Evolutionary conservation across 1,139 yeast species (phyloP).

Genomic region (Geotrichum citri-aurantii): DNA sequence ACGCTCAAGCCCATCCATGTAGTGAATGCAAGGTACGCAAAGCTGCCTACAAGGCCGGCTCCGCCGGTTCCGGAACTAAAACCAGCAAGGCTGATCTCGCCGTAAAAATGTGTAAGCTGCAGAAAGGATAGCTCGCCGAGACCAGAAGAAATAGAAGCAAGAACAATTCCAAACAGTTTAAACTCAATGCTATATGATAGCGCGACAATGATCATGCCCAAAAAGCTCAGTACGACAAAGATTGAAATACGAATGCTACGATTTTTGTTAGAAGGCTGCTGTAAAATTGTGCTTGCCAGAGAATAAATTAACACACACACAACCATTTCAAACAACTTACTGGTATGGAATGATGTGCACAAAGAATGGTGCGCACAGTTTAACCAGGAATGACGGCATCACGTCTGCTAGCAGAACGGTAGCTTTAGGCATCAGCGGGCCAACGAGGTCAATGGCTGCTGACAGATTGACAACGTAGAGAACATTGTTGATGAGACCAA

Average conservation of each 20-base stretch:
- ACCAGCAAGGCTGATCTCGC: slow-evolving; percentile 61
- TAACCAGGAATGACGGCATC: slow-evolving; percentile 69
- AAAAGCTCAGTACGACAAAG: slow-evolving; percentile 55
- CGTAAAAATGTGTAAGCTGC: slow-evolving; percentile 65
- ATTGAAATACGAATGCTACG: slow-evolving; percentile 43
- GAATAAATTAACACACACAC: neutral
- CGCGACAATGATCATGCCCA: slow-evolving; percentile 74
- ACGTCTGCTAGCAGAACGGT: slow-evolving; percentile 82
- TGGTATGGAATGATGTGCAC: slow-evolving; percentile 60
- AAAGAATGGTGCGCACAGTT: slow-evolving; percentile 71
- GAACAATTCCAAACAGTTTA: slow-evolving; percentile 61
- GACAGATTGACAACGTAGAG: slow-evolving; percentile 85
- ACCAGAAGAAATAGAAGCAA: slow-evolving; percentile 84
- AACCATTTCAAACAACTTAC: slow-evolving; percentile 5
- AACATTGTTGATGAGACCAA: slow-evolving; percentile 83
- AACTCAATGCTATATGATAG: slow-evolving; percentile 34
- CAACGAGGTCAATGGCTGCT: slow-evolving; percentile 89
- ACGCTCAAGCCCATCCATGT: slow-evolving; percentile 48
- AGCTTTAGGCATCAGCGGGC: slow-evolving; percentile 77
- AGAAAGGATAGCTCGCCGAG: slow-evolving; percentile 85
- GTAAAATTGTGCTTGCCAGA: neutral
- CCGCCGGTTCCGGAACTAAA: slow-evolving; percentile 96
- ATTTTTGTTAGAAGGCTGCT: neutral
- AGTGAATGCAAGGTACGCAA: slow-evolving; percentile 49
- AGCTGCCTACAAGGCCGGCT: slow-evolving; percentile 83